Evolutionary conservation across 495 filamentous ascomycete genomes (phyloP).

Genomic region (Letharia lupina): DNA sequence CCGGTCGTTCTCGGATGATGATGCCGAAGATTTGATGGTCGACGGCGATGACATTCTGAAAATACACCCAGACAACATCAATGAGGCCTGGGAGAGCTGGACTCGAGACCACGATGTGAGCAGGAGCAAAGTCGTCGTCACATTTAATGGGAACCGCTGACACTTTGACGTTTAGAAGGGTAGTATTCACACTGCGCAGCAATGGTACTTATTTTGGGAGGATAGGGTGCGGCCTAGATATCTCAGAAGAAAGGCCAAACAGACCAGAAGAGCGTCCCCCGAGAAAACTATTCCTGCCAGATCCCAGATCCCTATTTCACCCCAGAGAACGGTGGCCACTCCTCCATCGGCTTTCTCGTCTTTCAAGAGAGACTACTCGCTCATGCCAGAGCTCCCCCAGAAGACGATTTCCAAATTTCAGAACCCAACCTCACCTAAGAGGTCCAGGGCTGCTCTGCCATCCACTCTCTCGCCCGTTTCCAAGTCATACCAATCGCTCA

Average conservation of each 20-base stretch:
- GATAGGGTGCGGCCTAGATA: conserved; percentile 23
- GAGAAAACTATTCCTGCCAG: neutral
- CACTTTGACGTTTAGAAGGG: conserved; percentile 19
- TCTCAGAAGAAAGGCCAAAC: conserved; percentile 9
- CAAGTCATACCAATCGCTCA: neutral
- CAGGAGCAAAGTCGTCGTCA: neutral
- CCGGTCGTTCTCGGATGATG: conserved; percentile 18
- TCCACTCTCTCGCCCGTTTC: neutral
- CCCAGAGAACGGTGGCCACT: neutral
- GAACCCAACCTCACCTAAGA: neutral
- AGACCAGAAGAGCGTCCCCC: conserved; percentile 6
- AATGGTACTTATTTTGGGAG: conserved; percentile 31
- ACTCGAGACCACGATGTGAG: conserved; percentile 20
- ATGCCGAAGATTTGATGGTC: conserved; percentile 17
- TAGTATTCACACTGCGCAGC: conserved; percentile 27
- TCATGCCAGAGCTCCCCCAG: neutral
- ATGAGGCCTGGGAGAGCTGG: conserved; percentile 22
- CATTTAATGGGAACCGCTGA: conserved; percentile 11
- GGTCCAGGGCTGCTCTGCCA: neutral
- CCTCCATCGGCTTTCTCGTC: neutral
- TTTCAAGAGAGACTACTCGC: neutral
- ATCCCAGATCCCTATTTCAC: neutral
- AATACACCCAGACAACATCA: conserved; percentile 20
- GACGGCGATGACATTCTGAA: conserved; percentile 24
- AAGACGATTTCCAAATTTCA: neutral